A percentile compares a stretch with the other conserved stretches of the same genome.
These are phyloP conservation scores for Pichia sp. DNA, from an alignment of 1,139 yeast species.

Conservation along the genomic window DNA sequence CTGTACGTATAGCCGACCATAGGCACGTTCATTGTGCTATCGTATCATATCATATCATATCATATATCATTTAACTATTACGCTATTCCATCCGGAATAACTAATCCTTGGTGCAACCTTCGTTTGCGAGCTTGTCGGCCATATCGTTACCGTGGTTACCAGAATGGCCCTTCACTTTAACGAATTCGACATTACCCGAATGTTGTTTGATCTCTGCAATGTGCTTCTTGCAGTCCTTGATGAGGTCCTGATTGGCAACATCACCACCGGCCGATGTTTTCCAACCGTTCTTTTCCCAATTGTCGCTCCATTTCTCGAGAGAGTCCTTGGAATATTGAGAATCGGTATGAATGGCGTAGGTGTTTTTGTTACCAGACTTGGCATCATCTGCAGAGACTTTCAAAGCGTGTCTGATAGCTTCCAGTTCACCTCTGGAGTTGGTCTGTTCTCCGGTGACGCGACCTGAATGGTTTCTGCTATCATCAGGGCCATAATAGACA, in stretches of 20 bases:
- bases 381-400: slow-evolving; percentile 28
- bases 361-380: slow-evolving; percentile 1
- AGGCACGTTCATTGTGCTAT: no score
- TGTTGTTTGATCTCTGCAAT: slow-evolving; percentile 10
- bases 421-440: slow-evolving; percentile 75
- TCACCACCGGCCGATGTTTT: slow-evolving; percentile 34
- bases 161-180: slow-evolving; percentile 67
- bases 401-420: slow-evolving; percentile 57
- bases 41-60: no score
- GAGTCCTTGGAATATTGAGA: slow-evolving; percentile 48
- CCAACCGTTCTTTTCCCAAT: slow-evolving; percentile 54
- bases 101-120: slow-evolving; percentile 44
- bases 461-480: slow-evolving; percentile 34
- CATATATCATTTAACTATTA: no score
- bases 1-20: no score
- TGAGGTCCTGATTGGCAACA: slow-evolving; percentile 48
- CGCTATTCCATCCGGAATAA: no score
- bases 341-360: slow-evolving; percentile 36
- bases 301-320: slow-evolving; percentile 41
- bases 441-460: slow-evolving; percentile 52
- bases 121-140: slow-evolving; percentile 71
- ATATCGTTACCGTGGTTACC: slow-evolving; percentile 65
- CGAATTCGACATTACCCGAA: slow-evolving; percentile 20
- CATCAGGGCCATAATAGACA: slow-evolving; percentile 55
- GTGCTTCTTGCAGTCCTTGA: slow-evolving; percentile 29